Evolutionary conservation across 768 basidiomycete species (phyloP), one percentile per base, ranked within the genome.

Genomic region (Hebeloma cylindrosporum): DNA sequence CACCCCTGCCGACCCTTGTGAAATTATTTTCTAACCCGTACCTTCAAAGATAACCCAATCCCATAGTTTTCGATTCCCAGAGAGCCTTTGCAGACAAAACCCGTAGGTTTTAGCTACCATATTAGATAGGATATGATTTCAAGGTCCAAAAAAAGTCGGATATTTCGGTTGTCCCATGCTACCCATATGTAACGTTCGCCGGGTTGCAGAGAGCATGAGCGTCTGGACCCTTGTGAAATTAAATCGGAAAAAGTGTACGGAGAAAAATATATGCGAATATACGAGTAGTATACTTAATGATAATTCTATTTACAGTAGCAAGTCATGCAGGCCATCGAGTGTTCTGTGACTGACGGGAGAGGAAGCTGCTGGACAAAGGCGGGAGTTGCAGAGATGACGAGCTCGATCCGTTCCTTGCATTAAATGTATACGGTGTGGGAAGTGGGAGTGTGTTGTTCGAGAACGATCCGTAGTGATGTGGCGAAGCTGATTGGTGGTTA

Each of bases 391-490:
- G 29, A 5, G 43, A 48, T 3, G 51, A 28, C 40, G 45, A 51
- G 28, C 35, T 46, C 25, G 55, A 26, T 20, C 52, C 50, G 5
- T 33, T 40, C 28, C 54, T 53, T 18, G 33, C 42, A 43, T 45
- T 43, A 34, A 39, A 45, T 16, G 43, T 29, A 20, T 51, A 45
- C 6, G 30, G 29, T 31, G 43, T 39, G 5, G 50, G 45, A 9
- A 50, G 55, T 29, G 55, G 57, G 21, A 59, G 53, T 13, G 48
- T 54, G 36, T 59, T 59, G 11, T 45, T 47, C 3, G 50, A 18
- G 38, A 58, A 58, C 2, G 53, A 57, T 2, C 54, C 35, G 50
- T 60, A 61, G 33, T 55, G 60, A 38, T 35, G 43, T 41, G 57
- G 55, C 3, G 59, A 48, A 21, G 56, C 37, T 26, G 56, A 48